Base-by-base conservation (phyloP, 345 rosid genomes). In the Lepidium aucheri region DNA sequence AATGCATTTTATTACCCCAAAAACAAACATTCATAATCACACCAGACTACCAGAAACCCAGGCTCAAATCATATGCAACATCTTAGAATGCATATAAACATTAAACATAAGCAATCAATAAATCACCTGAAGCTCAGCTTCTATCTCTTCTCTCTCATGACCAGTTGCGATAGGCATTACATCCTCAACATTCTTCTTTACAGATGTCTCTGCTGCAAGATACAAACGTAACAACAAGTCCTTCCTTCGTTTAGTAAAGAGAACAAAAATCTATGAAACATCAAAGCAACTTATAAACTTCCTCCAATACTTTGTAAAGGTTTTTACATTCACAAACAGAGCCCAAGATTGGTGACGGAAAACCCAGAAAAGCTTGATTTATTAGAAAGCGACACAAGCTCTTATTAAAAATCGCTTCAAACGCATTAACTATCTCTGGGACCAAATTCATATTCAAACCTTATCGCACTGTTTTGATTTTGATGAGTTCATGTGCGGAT, bases 91-190 rank as follows among this genome's bases (percentile, higher is more conserved):
- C 36, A 66, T 30, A 40, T 26, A 51, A 12, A 66, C 53, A 68
- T n/a, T 28, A 50, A 60, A 17, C 10, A 47, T 3, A 36, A 39
- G 22, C 10, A 62, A 51, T 28, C 43, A 89, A 57, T n/a, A n/a
- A n/a, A n/a, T 57, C 8, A 57, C 95, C 97, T 81, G 49, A 64
- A 86, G 77, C 75, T 83, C 90, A 51, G 84, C 81, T 70, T 82
- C 88, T 51, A 86, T 76, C 82, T 85, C 94, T 77, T 88, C 91
- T 45, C 79, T 80, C 67, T 91, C 89, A 10, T 88, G 91, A 38
- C 94, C 91, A 20, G 97, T 88, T 3, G 93, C 89, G 67, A 82
- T 80, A 24, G 87, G 94, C 85, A 81, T 76, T 6, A 83, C 77
- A 76, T 85, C 86, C 69, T 80, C 85, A 40, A 79, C 83, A 51